Evolutionary conservation across 495 filamentous ascomycete species (phyloP), one percentile per base, ranked within the genome.

Genomic region (Xylaria bambusicola): DNA sequence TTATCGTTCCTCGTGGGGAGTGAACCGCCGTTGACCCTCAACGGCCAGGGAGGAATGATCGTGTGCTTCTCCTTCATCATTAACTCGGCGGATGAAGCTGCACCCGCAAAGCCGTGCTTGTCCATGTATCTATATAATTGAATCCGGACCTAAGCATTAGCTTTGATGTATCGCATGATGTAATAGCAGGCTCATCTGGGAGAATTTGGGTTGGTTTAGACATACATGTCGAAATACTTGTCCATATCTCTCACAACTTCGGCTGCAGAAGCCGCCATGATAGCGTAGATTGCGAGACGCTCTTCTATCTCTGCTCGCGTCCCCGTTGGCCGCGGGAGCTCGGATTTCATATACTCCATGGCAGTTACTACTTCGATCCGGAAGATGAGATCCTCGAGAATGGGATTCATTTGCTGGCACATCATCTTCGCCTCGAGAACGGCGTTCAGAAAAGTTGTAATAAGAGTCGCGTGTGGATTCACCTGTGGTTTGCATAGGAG

Each of bases 41-140:
- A 46, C 2, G 75, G 74, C 73, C 74, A 75, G 46, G 71, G 71
- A 6, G 69, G 66, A 24, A 78, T 65, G 44, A 77, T 66, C 2
- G 69, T 75, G 41, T 77, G 62, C 0, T 31, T 40, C 21, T 68
- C 38, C 47, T 75, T 77, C 59, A 71, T 67, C 29, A 12, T 27
- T 18, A 68, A 52, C 8, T 58, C 45, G 7, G 66, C 46, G 3
- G 5, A 18, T n/a, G 44, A n/a, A 17, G 49, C 48, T 7, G n/a
- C 49, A 1, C 33, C 7, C 24, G 41, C 12, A 2, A 63, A 63
- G 18, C 10, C 8, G 3, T 49, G 1, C 18, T 20, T 6, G 9
- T 20, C 1, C 29, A 50, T 50, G 29, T 50, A 50, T 3, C 47
- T 50, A 35, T 33, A 50, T 6, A 38, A 3, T 33, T 20, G 17